Evolutionary conservation across 306 rosid genomes (phyloP), one percentile per base, ranked within the genome.

Genomic region (Trifolium repens): DNA sequence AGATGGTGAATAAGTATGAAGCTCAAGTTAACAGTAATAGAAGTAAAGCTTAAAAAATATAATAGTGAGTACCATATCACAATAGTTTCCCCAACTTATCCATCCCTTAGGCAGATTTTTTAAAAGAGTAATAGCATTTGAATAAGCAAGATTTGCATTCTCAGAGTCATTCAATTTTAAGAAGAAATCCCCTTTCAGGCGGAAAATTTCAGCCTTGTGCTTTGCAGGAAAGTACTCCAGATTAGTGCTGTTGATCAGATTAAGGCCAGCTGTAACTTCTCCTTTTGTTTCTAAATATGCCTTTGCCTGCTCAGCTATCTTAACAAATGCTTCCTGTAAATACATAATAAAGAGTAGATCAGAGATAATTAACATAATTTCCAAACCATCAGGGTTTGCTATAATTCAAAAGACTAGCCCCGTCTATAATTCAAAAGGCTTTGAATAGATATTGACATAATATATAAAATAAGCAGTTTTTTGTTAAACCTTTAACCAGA

Each of bases 51-150:
- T 5, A 42, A 47, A 73, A 78, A 77, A 71, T 61, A 76, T 22
- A 55, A 42, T 22, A 80, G 75, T 16, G 43, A 60, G 66, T 90
- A 96, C 99, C 98, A 87, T 76, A 83, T 96, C 99, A 77, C 99
- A 96, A 79, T 96, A 96, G 83, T 88, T 87, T 84, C 99, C 99
- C 99, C 99, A 96, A 87, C 99, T 90, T 86, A 92, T 96, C 99
- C 99, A 96, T 74, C 99, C 99, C 86, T 92, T 96, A 9, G 99
- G 98, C 86, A 92, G 83, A 82, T 83, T 92, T 82, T 92, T 92
- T 86, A 90, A 92, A 76, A 92, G 89, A 82, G 69, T 90, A 80
- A 96, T 91, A 63, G 96, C 96, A 78, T 71, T 87, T 24, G 99
- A 96, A 85, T 90, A 96, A n/a, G 90, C 73, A 79, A 75, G 78